These are phyloP conservation scores for Xylaria sp. DNA, from an alignment of 2,329 filamentous ascomycete genomes.

Conservation along the genomic window DNA sequence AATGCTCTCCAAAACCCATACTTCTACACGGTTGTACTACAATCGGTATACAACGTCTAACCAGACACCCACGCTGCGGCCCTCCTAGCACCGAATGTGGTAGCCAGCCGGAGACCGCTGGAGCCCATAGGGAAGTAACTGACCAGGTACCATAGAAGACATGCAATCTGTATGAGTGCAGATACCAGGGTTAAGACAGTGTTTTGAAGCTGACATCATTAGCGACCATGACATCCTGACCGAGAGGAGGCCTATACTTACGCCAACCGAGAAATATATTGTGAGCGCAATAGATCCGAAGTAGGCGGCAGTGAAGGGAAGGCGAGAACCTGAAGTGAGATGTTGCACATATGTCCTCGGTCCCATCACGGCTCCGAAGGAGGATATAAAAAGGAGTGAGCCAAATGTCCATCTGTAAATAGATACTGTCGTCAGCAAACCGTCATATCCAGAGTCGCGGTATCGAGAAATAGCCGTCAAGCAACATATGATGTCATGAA, in stretches of 20 bases:
- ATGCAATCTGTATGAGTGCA: slow-evolving; percentile 81
- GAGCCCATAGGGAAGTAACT: slow-evolving; percentile 99
- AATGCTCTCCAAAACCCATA: slow-evolving; percentile 15
- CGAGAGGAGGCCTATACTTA: slow-evolving; percentile 58
- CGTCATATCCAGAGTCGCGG: not conserved
- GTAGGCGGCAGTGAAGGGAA: slow-evolving; percentile 93
- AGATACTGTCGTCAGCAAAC: slow-evolving; percentile 40
- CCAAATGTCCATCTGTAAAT: slow-evolving; percentile 86
- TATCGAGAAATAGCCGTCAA: not conserved
- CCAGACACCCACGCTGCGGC: slow-evolving; percentile 88
- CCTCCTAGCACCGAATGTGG: slow-evolving; percentile 82
- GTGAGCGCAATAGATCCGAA: slow-evolving; percentile 92
- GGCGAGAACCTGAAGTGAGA: slow-evolving; percentile 78
- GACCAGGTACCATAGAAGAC: slow-evolving; percentile 89
- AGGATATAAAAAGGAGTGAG: slow-evolving; percentile 85
- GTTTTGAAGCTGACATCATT: slow-evolving; percentile 70
- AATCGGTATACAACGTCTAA: slow-evolving; percentile 46
- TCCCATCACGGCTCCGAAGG: slow-evolving; percentile 95
- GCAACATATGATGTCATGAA: slow-evolving; percentile 19
- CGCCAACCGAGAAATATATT: slow-evolving; percentile 88
- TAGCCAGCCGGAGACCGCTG: slow-evolving; percentile 83
- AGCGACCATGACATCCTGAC: slow-evolving; percentile 21
- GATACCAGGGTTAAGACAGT: slow-evolving; percentile 85
- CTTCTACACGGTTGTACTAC: slow-evolving; percentile 22
- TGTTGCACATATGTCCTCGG: slow-evolving; percentile 83